Evolutionary conservation across 805 yeast genomes (phyloP), one percentile per base, ranked within the genome.

Genomic region (fission yeast (Schizosaccharomyces pombe)): DNA sequence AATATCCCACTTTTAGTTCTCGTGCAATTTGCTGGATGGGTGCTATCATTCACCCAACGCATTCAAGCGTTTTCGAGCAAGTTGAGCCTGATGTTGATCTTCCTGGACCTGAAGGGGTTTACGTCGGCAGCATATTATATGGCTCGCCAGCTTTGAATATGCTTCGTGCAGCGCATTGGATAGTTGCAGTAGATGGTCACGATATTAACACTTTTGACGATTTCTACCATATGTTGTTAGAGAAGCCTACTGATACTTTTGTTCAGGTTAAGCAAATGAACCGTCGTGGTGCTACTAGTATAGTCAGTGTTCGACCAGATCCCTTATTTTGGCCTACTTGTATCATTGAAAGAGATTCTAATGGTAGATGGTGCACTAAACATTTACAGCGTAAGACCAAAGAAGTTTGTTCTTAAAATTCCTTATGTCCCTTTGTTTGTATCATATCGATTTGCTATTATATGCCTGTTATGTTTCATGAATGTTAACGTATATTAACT

Each of bases 141-240:
- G 60, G 60, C 28, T 57, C 60, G 11, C 60, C 60, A 14, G 59
- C 60, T 29, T 26, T 56, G 43, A 58, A 56, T 47, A 52, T 52
- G 30, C 49, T 58, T 26, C 58, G 57, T 4, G 57, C 60, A 2
- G 60, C 60, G 19, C 93, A 84, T 67, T 85, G 94, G 94, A 72
- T 82, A 64, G 91, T 84, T 56, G 94, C 85, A 67, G 79, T 84
- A 57, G 80, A 81, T 55, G 85, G 80, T 55, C 47, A 32, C 24
- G 19, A 47, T 4, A 55, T 58, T 6, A 26, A 33, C 11, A 40
- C 30, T 4, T 30, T 58, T 24, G 55, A 52, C 32, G 40, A 56
- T 19, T 56, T 58, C 39, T n/a, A 58, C 9, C 47, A 12, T 4
- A 6, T 58, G 12, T 16, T 58, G 9, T 37, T 40, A 4, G 28